phyloP scores from a whole-genome alignment of 1,139 yeast species.

The Schwanniomyces etchellsii region DNA sequence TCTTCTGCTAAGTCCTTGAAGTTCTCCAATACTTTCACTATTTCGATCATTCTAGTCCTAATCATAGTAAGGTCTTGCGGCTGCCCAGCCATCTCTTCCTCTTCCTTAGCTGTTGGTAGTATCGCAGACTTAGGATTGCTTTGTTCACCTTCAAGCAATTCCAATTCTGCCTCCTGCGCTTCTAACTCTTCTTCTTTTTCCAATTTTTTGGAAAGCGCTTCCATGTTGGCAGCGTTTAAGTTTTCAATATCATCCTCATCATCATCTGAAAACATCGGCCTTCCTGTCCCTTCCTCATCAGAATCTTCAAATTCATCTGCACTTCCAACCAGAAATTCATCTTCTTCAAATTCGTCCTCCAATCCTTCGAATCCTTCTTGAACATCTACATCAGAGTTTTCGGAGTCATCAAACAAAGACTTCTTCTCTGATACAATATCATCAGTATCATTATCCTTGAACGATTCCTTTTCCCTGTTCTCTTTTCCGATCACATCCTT shows the following conservation, averaged over 20 bases:
- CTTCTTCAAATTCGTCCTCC: conserved; percentile 33
- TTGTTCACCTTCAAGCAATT: conserved; percentile 54
- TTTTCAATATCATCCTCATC: conserved; percentile 72
- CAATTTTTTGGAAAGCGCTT: conserved; percentile 62
- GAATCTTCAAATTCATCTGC: conserved; percentile 49
- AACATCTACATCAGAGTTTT: conserved; percentile 36
- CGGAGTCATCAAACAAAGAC: conserved; percentile 73
- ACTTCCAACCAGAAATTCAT: conserved; percentile 53
- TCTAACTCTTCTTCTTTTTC: conserved; percentile 71
- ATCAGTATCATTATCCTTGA: conserved; percentile 1
- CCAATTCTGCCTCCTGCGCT: conserved; percentile 75
- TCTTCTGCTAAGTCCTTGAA: conserved; percentile 80
- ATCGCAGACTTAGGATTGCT: conserved; percentile 68
- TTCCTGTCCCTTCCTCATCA: conserved; percentile 48
- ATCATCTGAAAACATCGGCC: conserved; percentile 88
- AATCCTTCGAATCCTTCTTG: conserved; percentile 31
- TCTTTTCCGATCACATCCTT: conserved; percentile 33
- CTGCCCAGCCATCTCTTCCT: conserved; percentile 40
- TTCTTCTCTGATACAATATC: conserved; percentile 60
- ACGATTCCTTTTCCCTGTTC: conserved; percentile 38
- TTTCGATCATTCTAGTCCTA: conserved; percentile 92
- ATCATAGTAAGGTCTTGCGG: conserved; percentile 75
- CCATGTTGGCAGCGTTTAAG: conserved; percentile 85
- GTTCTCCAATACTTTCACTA: conserved; percentile 92
- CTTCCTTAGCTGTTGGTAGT: conserved; percentile 60